Evolutionary conservation across 805 yeast species (phyloP).

Genomic region (Starmera dryadoides): DNA sequence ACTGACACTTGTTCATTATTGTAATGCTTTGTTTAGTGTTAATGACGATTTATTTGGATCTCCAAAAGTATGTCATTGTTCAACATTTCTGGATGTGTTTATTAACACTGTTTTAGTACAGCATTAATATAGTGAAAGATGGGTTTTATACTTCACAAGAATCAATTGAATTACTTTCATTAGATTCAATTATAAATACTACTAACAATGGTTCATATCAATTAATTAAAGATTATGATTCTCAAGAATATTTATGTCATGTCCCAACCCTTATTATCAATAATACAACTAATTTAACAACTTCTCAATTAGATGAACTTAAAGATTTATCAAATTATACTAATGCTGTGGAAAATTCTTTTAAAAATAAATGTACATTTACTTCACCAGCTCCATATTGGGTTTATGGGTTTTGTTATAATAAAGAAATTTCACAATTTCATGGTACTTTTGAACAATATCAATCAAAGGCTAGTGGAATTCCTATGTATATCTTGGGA

Average conservation of each 20-base stretch:
- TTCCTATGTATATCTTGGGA: constrained; percentile 5
- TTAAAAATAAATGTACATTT: constrained; percentile 1
- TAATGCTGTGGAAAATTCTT: background rate
- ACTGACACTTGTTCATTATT: background rate
- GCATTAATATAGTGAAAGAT: constrained; percentile 6
- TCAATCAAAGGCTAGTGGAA: background rate
- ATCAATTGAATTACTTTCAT: background rate
- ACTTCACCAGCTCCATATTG: constrained; percentile 7
- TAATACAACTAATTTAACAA: background rate
- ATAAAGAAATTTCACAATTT: constrained; percentile 10
- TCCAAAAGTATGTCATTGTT: constrained; percentile 13
- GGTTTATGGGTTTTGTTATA: constrained; percentile 7
- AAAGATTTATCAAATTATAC: background rate
- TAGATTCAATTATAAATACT: background rate
- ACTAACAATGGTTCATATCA: constrained; percentile 4
- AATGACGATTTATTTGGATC: constrained; percentile 12
- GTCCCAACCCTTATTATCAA: constrained; percentile 1
- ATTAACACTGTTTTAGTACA: constrained; percentile 6
- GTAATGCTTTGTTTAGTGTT: constrained; percentile 9
- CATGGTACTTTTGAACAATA: constrained; percentile 4
- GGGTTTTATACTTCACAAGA: background rate
- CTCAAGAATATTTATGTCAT: constrained; percentile 9
- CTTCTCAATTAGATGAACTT: background rate
- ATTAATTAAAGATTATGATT: background rate
- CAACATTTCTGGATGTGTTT: no score